A percentile compares a stretch with the other conserved stretches of the same genome.
phyloP scores from a whole-genome alignment of 139 green algal genomes.

The Chlamydomonas asymmetrica region DNA sequence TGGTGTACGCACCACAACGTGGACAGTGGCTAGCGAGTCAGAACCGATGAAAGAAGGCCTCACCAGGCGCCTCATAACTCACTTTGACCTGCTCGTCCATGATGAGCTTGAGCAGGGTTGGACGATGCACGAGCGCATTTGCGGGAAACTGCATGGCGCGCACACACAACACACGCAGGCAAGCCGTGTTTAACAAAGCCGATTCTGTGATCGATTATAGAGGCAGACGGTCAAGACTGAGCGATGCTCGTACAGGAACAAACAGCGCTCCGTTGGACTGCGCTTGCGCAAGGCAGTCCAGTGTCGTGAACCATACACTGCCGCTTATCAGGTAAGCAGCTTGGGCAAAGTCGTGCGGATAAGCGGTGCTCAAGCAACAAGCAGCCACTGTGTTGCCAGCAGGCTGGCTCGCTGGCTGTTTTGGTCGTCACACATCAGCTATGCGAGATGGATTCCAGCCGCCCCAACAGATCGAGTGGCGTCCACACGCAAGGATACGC shows the following conservation, averaged over 20 bases:
- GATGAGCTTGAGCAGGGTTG: slow-evolving; percentile 71
- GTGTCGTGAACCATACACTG: not conserved
- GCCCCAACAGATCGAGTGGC: not conserved
- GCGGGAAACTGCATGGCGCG: slow-evolving; percentile 66
- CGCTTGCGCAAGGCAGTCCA: not conserved
- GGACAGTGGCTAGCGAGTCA: not conserved
- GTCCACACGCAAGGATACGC: not conserved
- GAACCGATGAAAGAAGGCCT: not conserved
- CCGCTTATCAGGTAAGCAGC: not conserved
- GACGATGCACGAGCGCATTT: slow-evolving; percentile 81
- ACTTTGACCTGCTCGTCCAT: slow-evolving; percentile 75
- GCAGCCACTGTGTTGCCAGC: not conserved
- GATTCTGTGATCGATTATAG: too few relatives aligned
- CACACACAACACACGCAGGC: too few relatives aligned
- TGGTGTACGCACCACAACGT: not conserved
- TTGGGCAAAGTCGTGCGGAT: too few relatives aligned
- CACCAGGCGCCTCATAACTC: not conserved
- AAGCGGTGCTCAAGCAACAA: not conserved
- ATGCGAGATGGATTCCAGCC: not conserved
- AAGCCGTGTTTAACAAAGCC: not conserved
- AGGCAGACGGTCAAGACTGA: not conserved
- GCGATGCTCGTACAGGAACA: too few relatives aligned
- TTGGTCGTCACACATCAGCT: not conserved
- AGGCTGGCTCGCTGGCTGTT: not conserved
- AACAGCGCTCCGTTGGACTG: too few relatives aligned